Conservation (phyloP, 1,284 basidiomycete genomes). For the Ustilago loliicola region DNA sequence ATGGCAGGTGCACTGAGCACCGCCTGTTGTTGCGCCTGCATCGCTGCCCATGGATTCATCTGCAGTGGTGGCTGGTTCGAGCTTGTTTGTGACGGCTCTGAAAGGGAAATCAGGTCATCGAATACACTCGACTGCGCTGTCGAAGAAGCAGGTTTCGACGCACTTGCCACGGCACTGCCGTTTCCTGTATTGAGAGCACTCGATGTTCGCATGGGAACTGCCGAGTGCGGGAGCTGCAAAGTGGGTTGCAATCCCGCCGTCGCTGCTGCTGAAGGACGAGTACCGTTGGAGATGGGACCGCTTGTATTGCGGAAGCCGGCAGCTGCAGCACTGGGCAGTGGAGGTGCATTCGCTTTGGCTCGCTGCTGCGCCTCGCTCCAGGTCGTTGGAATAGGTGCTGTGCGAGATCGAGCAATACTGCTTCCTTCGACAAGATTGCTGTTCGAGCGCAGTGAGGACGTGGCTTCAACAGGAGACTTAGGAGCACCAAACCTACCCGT, state of each 20-base stretch:
- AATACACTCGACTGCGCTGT: constrained; percentile 51
- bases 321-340: constrained; percentile 24
- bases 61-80: constrained; percentile 46
- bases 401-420: constrained; percentile 52
- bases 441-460: constrained; percentile 8
- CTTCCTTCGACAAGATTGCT: constrained; percentile 17
- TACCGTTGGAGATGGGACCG: constrained; percentile 5
- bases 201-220: constrained; percentile 34
- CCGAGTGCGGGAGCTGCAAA: constrained; percentile 20
- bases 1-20: constrained; percentile 46
- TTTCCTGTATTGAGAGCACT: constrained; percentile 38
- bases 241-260: constrained; percentile 13
- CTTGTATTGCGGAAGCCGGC: constrained; percentile 21
- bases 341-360: constrained; percentile 35
- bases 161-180: constrained; percentile 1
- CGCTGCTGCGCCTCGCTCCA: constrained; percentile 54
- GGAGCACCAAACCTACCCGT: constrained; percentile 3
- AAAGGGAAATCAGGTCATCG: constrained; percentile 54
- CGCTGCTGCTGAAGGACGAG: constrained; percentile 4
- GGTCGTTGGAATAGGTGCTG: constrained; percentile 56
- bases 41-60: constrained; percentile 51
- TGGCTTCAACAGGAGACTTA: constrained; percentile 16
- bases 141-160: constrained; percentile 17
- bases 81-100: constrained; percentile 20
- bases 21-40: constrained; percentile 50